Conservation (phyloP, 1,284 basidiomycete genomes). For the Puccinia coronata region DNA sequence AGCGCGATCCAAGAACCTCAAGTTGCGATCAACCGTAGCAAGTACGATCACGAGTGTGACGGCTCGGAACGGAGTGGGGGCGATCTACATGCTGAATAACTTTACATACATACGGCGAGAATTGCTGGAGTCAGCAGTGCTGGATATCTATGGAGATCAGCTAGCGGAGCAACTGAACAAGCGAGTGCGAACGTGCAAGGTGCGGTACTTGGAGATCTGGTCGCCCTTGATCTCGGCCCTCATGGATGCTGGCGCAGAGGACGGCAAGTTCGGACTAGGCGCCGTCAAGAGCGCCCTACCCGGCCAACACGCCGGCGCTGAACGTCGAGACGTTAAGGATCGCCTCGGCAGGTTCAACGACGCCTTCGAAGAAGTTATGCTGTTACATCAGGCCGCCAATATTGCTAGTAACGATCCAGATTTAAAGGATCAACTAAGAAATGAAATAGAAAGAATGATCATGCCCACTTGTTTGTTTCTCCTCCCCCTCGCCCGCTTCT, state of each 20-base stretch:
- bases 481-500: not conserved
- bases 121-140: slow-evolving; percentile 53
- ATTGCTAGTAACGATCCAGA: slow-evolving; percentile 54
- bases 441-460: slow-evolving; percentile 57
- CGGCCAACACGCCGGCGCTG: slow-evolving; percentile 50
- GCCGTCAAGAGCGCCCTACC: slow-evolving; percentile 52
- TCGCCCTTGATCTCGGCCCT: slow-evolving; percentile 56
- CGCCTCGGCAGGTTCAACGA: slow-evolving; percentile 57
- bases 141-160: slow-evolving; percentile 53
- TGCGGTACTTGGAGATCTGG: slow-evolving; percentile 56
- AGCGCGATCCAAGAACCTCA: slow-evolving; percentile 44
- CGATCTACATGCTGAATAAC: slow-evolving; percentile 58
- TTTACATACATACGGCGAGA: slow-evolving; percentile 55
- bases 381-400: slow-evolving; percentile 53
- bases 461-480: slow-evolving; percentile 54
- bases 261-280: slow-evolving; percentile 46
- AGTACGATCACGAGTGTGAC: slow-evolving; percentile 42
- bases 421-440: slow-evolving; percentile 54
- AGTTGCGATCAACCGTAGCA: slow-evolving; percentile 7
- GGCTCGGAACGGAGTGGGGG: slow-evolving; percentile 51
- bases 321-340: slow-evolving; percentile 56
- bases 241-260: slow-evolving; percentile 56
- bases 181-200: slow-evolving; percentile 54
- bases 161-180: slow-evolving; percentile 56
- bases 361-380: slow-evolving; percentile 56